A percentile compares a stretch with the other conserved stretches of the same genome.
These are phyloP conservation scores for Tuctoria greenei DNA, from an alignment of 176 grass and related monocot genomes.

Conservation along the genomic window DNA sequence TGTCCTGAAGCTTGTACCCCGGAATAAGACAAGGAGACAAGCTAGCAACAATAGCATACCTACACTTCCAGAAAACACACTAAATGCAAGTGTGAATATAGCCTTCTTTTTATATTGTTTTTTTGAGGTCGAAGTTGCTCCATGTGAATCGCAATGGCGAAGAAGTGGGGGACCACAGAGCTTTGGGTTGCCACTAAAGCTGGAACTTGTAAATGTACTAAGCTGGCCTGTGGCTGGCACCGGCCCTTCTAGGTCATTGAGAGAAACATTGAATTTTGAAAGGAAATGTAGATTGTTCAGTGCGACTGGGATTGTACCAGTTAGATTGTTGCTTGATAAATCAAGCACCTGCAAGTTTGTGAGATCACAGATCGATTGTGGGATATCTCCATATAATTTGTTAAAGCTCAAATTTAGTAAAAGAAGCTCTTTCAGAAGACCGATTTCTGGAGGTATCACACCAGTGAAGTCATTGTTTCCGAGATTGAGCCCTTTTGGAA, in stretches of 20 bases:
- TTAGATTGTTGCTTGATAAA: constrained; percentile 31
- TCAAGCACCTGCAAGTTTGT: constrained; percentile 32
- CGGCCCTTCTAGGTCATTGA: constrained; percentile 33
- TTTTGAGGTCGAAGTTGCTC: neutral
- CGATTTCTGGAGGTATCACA: constrained; percentile 12
- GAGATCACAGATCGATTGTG: constrained; percentile 20
- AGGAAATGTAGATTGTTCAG: constrained; percentile 25
- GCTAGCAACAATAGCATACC: constrained; percentile 19
- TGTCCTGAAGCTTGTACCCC: neutral
- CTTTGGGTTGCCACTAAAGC: constrained; percentile 35
- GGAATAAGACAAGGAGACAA: neutral
- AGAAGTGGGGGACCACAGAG: constrained; percentile 10
- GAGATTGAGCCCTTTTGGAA: neutral
- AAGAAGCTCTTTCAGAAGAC: constrained; percentile 13
- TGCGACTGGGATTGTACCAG: neutral
- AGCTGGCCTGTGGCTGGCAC: constrained; percentile 32
- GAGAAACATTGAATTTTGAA: constrained; percentile 28
- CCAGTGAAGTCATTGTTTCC: constrained; percentile 16
- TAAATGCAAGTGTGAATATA: neutral
- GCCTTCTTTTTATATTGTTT: neutral
- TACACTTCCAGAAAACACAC: constrained; percentile 18
- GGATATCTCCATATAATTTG: constrained; percentile 16
- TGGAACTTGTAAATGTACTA: constrained; percentile 31
- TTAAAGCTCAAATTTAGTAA: constrained; percentile 32
- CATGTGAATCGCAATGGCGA: neutral